Conservation (phyloP, 805 yeast species). For the Lachancea sp. region DNA sequence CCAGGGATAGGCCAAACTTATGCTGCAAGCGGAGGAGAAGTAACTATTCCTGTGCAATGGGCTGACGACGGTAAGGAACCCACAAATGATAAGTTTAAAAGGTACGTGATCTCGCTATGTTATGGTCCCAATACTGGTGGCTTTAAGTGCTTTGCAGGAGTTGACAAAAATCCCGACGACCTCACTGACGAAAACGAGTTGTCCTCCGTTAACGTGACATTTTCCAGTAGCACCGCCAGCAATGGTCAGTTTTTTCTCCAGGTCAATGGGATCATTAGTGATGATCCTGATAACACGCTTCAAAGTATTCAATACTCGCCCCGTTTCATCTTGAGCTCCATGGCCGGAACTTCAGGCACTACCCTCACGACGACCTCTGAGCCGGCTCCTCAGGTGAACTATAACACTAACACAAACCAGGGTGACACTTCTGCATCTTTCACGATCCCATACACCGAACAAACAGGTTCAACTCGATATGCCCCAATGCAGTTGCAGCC, state of each 20-base stretch:
- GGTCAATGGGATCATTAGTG: slow-evolving; percentile 41
- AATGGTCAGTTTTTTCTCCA: slow-evolving; percentile 73
- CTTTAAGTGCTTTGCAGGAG: slow-evolving; percentile 30
- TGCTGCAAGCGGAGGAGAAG: slow-evolving; percentile 26
- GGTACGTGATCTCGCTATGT: slow-evolving; percentile 53
- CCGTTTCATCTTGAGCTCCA: slow-evolving; percentile 58
- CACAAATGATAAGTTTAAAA: slow-evolving; percentile 36
- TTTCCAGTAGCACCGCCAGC: slow-evolving; percentile 43
- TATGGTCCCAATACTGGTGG: slow-evolving; percentile 53
- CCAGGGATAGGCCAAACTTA: slow-evolving; percentile 22
- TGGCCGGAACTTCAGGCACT: slow-evolving; percentile 60
- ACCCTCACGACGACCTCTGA: slow-evolving; percentile 42
- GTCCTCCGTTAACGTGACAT: slow-evolving; percentile 36
- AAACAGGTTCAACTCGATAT: slow-evolving; percentile 69
- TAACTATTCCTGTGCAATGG: slow-evolving; percentile 41
- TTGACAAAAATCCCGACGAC: neutral
- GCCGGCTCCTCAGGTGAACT: slow-evolving; percentile 37
- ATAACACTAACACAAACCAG: slow-evolving; percentile 32
- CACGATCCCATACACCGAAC: slow-evolving; percentile 64
- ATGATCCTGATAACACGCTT: slow-evolving; percentile 41
- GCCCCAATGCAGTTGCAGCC: slow-evolving; percentile 97
- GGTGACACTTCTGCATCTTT: slow-evolving; percentile 46
- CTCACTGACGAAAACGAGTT: slow-evolving; percentile 16
- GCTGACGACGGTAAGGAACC: slow-evolving; percentile 48
- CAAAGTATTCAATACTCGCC: slow-evolving; percentile 66